Base-by-base conservation (phyloP, 352 stramenopile species). In the Pythium pyrilobum region DNA sequence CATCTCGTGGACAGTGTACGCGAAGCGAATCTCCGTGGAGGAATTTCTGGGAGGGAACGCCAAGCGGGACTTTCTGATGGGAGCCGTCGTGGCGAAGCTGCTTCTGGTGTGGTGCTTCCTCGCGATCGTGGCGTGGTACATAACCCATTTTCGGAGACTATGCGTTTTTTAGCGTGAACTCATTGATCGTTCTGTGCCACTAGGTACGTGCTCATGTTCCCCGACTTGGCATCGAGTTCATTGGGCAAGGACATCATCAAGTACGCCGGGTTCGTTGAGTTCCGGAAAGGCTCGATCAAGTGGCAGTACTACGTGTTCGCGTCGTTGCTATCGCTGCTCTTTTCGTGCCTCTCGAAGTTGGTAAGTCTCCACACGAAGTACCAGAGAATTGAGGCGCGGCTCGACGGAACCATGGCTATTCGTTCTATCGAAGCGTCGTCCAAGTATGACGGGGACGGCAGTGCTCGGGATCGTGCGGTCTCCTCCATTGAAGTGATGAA, bases 281-380 rank as follows among this genome's bases (percentile, higher is more conserved):
- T 91, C 50, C 66, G 67, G 16, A 56, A 54, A 1, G 52, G 43
- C 7, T 57, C 63, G 16, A 65, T 78, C 16, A 41, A 49, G 5
- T 91, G 84, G 78, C 63, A 78, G 53, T 81, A 83, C 56, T 95
- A 83, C 46, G 69, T 91, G 40, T 89, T 87, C 39, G 72, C 76
- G 5, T 48, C 39, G 0, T 73, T 77, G 18, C 61, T 87, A 24
- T 61, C 84, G 37, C 46, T 91, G 31, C 64, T 95, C 5, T 84
- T 89, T 16, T 38, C 85, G 12, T 74, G 62, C 50, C 71, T 64
- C 23, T 66, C 80, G 10, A 86, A 90, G 62, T 57, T 92, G n/a
- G 66, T 76, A 34, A 82, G 79, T n/a, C 41, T 91, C n/a, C 76
- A 87, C 21, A n/a, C 11, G 15, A 42, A 47, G 5, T 23, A 66